Conservation (phyloP, 192 early-diverging fungal species). For the Thamnidium elegans region DNA sequence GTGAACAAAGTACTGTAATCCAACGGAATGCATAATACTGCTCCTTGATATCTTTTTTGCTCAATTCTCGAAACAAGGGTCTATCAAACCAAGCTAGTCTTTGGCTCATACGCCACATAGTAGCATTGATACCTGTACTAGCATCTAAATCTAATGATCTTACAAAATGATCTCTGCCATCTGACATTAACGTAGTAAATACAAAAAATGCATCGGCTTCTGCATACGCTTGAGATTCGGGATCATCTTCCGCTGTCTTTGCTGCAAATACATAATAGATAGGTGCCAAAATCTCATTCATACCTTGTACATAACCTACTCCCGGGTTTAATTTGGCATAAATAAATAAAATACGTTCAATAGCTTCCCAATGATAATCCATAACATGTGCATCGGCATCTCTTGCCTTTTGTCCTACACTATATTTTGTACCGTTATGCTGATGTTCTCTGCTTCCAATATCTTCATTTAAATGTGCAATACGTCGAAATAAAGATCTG, state of each 20-base stretch:
- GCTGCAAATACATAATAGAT: conserved; percentile 76
- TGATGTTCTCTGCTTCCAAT: conserved; percentile 53
- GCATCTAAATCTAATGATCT: conserved; percentile 62
- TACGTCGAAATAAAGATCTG: conserved; percentile 59
- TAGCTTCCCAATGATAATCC: conserved; percentile 77
- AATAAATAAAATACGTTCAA: conserved; percentile 76
- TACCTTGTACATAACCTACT: conserved; percentile 83
- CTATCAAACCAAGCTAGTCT: conserved; percentile 53
- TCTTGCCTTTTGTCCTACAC: not conserved
- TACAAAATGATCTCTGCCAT: conserved; percentile 80
- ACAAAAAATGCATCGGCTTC: conserved; percentile 81
- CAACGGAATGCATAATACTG: conserved; percentile 81
- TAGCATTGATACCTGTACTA: conserved; percentile 57
- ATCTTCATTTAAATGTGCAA: conserved; percentile 62
- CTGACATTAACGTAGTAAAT: conserved; percentile 67
- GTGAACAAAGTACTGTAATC: conserved; percentile 73
- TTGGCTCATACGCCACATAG: conserved; percentile 55
- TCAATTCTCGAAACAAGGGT: conserved; percentile 59
- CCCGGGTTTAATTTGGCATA: conserved; percentile 80
- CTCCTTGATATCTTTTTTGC: conserved; percentile 59
- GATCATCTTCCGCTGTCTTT: conserved; percentile 39
- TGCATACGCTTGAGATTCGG: conserved; percentile 52
- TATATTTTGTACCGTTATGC: not conserved
- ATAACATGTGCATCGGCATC: conserved; percentile 30
- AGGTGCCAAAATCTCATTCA: conserved; percentile 83